Evolutionary conservation across 2,329 filamentous ascomycete species (phyloP), one percentile per base, ranked within the genome.

Genomic region (Trichoderma guizhouense): DNA sequence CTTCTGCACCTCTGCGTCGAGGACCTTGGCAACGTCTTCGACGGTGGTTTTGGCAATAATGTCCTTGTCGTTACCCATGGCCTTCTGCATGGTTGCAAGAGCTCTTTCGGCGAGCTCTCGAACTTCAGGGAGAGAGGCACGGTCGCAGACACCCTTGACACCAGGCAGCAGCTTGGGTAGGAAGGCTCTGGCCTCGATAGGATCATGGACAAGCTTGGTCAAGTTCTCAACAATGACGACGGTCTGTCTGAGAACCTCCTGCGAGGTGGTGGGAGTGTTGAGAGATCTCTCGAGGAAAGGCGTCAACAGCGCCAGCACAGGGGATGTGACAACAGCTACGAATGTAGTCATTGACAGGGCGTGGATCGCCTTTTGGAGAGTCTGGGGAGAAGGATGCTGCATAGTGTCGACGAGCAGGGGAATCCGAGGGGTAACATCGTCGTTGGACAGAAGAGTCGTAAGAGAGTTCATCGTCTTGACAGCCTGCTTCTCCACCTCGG

Each of bases 331-430:
- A 75, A 97, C 88, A 71, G 96, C 95, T 68, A 99, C 96, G 77
- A 99, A 99, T n/a, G 96, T 99, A 12, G 96, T 99, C 84, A 97
- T 94, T 5, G 95, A 98, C 60, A 99, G 87, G 60, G 95, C 96
- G 79, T 98, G 96, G 75, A 99, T 98, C 36, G 96, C 95, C 86
- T 98, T 98, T 81, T 97, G 93, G 71, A 97, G 88, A 32, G 92
- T 94, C 82, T 97, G 90, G 15, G 93, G 87, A 12, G 94, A 97
- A 7, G 96, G 96, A 77, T 98, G 91, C 81, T 98, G 93, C 91
- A 99, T 98, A 63, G 94, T 93, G 80, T 97, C 94, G 82, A 99
- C 91, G 63, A 99, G 88, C 3, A 98, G 90, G 7, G 95, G 94
- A 78, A 99, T 95, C 78, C 94, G 90, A 61, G 95, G 95, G 28